Evolutionary conservation across 164 flowering plant genomes (phyloP), one percentile per base, ranked within the genome.

Genomic region (Protea cynaroides): DNA sequence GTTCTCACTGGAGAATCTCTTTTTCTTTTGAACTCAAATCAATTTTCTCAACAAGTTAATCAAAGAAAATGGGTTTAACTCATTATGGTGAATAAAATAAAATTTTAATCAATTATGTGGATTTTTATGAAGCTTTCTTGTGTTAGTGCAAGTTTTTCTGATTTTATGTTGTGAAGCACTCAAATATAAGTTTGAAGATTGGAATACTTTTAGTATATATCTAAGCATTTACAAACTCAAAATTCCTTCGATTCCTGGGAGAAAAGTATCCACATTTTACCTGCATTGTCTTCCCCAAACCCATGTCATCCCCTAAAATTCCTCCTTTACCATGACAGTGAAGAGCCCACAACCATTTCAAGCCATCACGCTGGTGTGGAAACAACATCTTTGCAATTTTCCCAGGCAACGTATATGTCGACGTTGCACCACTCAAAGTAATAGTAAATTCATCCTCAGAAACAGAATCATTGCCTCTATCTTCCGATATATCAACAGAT

Each of bases 251-350:
- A 29, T 19, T 12, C 25, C 5, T 8, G 23, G 19, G 25, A n/a
- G 8, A 49, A 49, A 15, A 14, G 3, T 37, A 5, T 17, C 62
- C 8, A 49, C 37, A 10, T n/a, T 55, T 63, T 80, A 91, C 99
- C 92, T 92, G 99, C 97, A 95, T 92, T 61, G 99, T 95, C 76
- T 95, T 95, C 22, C 99, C 99, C 44, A 95, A 68, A 8, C 99
- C 99, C 99, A 95, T 95, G 63, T 95, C 99, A 79, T 95, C 99
- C 7, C 99, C 99, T 65, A 95, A 78, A 61, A 95, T 88, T 52
- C 99, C 99, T 21, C 99, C 97, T 54, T 84, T 84, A 3, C 82
- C 82, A 70, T 77, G 79, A 64, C 94, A 88, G 70, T 90, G 98
- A 70, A 92, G 83, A 51, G 92, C 74, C 99, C 99, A 95, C 47